Evolutionary conservation across 2,329 filamentous ascomycete species (phyloP).

Genomic region (Rhexocercosporidium sp.): DNA sequence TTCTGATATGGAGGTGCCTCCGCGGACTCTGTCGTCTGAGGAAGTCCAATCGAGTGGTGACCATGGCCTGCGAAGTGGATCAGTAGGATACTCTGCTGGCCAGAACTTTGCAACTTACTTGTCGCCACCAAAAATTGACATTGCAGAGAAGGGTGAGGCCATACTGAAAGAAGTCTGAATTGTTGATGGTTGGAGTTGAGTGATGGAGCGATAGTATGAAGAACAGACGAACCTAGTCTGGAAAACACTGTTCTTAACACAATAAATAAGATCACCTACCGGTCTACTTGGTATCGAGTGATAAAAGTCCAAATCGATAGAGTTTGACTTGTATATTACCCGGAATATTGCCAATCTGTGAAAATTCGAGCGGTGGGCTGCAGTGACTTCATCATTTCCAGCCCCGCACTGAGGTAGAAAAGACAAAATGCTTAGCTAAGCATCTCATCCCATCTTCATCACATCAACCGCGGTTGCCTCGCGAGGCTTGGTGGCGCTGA

Average conservation of each 20-base stretch:
- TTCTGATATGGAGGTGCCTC: constrained; percentile 67
- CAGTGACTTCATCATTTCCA: neutral
- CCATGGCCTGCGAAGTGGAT: constrained; percentile 58
- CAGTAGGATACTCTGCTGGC: neutral
- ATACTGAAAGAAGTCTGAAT: constrained; percentile 13
- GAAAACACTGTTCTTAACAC: neutral
- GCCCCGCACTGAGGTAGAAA: neutral
- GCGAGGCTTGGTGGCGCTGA: too few species aligned
- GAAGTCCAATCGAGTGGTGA: constrained; percentile 65
- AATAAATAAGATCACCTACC: constrained; percentile 16
- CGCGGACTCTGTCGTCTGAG: constrained; percentile 78
- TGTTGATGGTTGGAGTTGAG: neutral
- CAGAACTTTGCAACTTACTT: constrained; percentile 27
- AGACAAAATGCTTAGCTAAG: too few species aligned
- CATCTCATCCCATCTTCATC: too few species aligned
- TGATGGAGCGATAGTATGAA: neutral
- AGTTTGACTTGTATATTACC: too few species aligned
- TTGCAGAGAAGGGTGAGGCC: constrained; percentile 12
- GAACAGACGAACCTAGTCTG: neutral
- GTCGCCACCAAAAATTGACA: constrained; percentile 35
- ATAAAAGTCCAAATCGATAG: too few species aligned
- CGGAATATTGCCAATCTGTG: too few species aligned
- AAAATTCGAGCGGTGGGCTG: too few species aligned
- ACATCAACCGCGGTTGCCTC: too few species aligned
- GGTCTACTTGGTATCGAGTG: neutral